Conservation (phyloP, 495 filamentous ascomycete species). For the Penicillium bovifimosum region DNA sequence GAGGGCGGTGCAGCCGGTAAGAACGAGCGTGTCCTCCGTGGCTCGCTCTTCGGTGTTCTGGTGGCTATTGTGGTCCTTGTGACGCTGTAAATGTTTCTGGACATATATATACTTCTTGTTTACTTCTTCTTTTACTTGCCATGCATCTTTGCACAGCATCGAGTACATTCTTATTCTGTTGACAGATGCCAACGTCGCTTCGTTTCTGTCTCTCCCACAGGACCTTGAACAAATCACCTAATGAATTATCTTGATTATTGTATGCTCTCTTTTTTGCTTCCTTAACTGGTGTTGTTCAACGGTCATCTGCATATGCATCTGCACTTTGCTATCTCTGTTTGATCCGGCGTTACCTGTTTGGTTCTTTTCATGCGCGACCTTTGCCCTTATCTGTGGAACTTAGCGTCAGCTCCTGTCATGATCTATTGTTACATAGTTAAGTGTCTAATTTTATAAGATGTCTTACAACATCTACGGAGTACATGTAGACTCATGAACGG, state of each 20-base stretch:
- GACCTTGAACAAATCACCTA: conserved; percentile 12
- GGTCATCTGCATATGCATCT: conserved; percentile 2
- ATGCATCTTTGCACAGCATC: conserved; percentile 9
- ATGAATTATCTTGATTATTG: conserved; percentile 4
- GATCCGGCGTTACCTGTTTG: conserved; percentile 1
- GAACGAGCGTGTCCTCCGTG: conserved; percentile 42
- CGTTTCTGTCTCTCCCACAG: conserved; percentile 14
- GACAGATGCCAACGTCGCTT: conserved; percentile 5
- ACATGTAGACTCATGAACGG: no score
- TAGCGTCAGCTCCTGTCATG: no score
- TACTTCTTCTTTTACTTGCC: conserved; percentile 7
- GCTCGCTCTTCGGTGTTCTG: conserved; percentile 53
- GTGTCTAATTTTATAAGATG: no score
- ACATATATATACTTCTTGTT: not conserved
- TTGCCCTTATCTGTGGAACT: no score
- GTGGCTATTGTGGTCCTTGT: conserved; percentile 52
- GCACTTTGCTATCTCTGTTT: not conserved
- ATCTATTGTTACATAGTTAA: no score
- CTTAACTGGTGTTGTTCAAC: not conserved
- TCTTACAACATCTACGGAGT: no score
- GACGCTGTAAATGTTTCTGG: conserved; percentile 41
- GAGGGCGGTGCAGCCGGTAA: conserved; percentile 33
- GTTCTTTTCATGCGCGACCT: no score
- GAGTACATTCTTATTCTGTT: conserved; percentile 14
- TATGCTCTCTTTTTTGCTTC: not conserved